Evolutionary conservation across 2,329 filamentous ascomycete species (phyloP), one percentile per base, ranked within the genome.

Genomic region (Epichloe elymi): DNA sequence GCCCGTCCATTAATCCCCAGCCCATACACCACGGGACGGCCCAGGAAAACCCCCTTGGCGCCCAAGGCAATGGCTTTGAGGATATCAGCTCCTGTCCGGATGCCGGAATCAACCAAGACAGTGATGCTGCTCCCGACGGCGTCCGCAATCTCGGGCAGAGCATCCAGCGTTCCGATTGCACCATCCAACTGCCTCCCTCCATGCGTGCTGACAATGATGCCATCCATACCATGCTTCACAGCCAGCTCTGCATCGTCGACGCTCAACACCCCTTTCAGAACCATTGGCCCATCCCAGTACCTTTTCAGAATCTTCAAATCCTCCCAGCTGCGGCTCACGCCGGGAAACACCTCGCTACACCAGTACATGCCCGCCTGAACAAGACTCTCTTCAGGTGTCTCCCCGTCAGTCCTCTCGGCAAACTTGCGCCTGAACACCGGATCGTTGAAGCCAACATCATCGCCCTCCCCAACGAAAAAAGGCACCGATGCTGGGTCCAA

Each of bases 381-480:
- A 8, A 71, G 60, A 51, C 74, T 73, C 7, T 76, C 70, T 60
- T 79, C 73, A 40, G 68, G 65, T n/a, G 63, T 64, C 2, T 64
- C 67, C 0, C 72, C 74, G 36, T 69, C 72, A n/a, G 63, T 65
- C 45, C 69, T 67, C 48, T 58, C 51, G 2, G 58, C 56, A 50
- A 60, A 56, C 41, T 58, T 55, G 53, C 56, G n/a, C 49, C 62
- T 33, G 62, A 85, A 87, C 0, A 82, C 79, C 0, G 83, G 82
- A 59, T 88, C 84, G 1, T 73, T 73, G 56, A 88, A 81, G 2
- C 82, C 83, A 2, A 82, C 72, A 43, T 75, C 70, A 48, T 78
- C 75, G 2, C 83, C 83, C 10, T 77, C 63, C 0, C 78, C 77
- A 39, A 68, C 72, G 30, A 80, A 65, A 55, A 86, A 85, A 0